Conservation (phyloP, 805 yeast species). For the Vanderwaltozyma polyspora region DNA sequence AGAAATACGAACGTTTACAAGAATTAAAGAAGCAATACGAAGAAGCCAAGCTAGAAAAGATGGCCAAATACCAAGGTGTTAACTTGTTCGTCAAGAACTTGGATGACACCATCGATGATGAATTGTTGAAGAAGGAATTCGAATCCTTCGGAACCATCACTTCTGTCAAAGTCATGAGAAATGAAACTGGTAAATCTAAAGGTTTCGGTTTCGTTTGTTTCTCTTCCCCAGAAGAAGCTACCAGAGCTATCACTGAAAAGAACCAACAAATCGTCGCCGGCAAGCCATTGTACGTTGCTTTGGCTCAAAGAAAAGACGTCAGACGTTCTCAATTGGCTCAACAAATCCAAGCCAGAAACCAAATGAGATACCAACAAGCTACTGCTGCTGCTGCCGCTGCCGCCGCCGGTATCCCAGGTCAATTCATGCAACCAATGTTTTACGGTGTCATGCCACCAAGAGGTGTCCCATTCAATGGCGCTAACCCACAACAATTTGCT, state of each 20-base stretch:
- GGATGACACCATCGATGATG: constrained; percentile 88
- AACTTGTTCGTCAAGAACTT: constrained; percentile 94
- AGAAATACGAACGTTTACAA: constrained; percentile 94
- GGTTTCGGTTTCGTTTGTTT: constrained; percentile 98
- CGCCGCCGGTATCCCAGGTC: constrained; percentile 31
- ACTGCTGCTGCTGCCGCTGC: constrained; percentile 43
- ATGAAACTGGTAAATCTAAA: constrained; percentile 87
- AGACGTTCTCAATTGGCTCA: constrained; percentile 95
- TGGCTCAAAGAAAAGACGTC: constrained; percentile 97
- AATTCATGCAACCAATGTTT: constrained; percentile 32
- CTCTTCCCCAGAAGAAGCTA: constrained; percentile 97
- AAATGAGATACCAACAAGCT: constrained; percentile 95
- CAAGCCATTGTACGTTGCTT: constrained; percentile 95
- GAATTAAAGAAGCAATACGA: constrained; percentile 93
- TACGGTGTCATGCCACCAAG: constrained; percentile 61
- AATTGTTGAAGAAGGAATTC: constrained; percentile 82
- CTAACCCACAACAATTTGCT: constrained; percentile 73
- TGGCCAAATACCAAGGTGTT: constrained; percentile 93
- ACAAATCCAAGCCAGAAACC: constrained; percentile 96
- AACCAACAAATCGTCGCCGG: constrained; percentile 90
- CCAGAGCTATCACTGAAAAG: constrained; percentile 96
- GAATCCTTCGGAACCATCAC: constrained; percentile 89
- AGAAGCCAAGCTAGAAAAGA: constrained; percentile 79
- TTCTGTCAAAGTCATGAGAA: constrained; percentile 92
- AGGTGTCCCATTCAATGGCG: constrained; percentile 70